Evolutionary conservation across 2,329 filamentous ascomycete genomes (phyloP), one percentile per base, ranked within the genome.

Genomic region (Phyllosticta paracitricarpa): DNA sequence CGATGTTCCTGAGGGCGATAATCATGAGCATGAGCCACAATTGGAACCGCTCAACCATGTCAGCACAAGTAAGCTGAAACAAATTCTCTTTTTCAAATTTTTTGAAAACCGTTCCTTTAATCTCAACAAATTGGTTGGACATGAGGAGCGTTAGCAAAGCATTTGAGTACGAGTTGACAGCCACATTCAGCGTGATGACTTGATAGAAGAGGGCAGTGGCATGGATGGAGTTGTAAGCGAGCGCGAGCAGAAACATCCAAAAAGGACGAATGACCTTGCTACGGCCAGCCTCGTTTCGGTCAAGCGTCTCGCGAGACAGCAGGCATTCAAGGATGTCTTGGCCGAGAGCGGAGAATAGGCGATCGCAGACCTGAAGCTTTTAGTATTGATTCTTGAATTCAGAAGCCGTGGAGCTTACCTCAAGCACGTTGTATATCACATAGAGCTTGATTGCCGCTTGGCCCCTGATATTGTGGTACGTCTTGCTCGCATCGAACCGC

Each of bases 41-140:
- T 70, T 99, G 94, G 69, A 99, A 99, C 1, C 94, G 85, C 75
- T 99, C 94, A 1, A 99, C 94, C 35, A 99, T 88, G 71, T 99
- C 94, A 3, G 94, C 93, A 66, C 94, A 99, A 0, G 93, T 96
- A 14, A 99, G 81, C 72, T 99, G 94, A 71, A 99, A 99, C 0
- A 96, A 79, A 66, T 96, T 97, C 71, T 99, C 94, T 73, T 97
- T 97, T 69, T 99, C 94, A 65, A 97, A 96, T 63, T 93, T 94
- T 78, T 99, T 97, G 80, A 99, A 99, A 0, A 99, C 95, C 0
- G 92, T 95, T 63, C 90, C 90, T 71, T 99, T 99, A 79, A 99
- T 96, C 76, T 99, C 94, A 53, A 99, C 94, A 69, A 99, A 99
- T 71, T 99, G 95, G 70, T 97, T 99, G 6, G 92, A 97, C 71